These are phyloP conservation scores for Globisporangium spinosum DNA, from an alignment of 352 stramenopile genomes.

Conservation along the genomic window DNA sequence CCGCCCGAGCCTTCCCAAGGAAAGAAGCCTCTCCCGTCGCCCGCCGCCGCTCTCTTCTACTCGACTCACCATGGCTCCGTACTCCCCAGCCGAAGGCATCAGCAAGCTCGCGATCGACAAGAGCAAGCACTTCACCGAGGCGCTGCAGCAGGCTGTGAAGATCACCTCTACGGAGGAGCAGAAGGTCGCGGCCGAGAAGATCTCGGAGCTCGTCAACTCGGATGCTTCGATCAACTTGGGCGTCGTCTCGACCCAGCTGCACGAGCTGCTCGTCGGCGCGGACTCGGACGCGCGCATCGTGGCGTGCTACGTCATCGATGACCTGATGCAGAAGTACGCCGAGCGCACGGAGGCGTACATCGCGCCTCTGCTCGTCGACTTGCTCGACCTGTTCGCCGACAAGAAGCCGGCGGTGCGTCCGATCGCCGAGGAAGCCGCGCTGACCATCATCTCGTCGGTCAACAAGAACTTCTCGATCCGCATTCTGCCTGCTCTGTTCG, in stretches of 20 bases:
- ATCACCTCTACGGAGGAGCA: constrained; percentile 57
- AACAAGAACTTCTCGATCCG: constrained; percentile 88
- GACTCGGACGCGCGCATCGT: constrained; percentile 71
- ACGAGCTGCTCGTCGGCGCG: constrained; percentile 46
- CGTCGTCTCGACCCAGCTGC: constrained; percentile 67
- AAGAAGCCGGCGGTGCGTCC: constrained; percentile 77
- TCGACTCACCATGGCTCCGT: constrained; percentile 69
- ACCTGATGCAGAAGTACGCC: constrained; percentile 85
- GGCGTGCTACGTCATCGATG: constrained; percentile 69
- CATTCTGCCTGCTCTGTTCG: constrained; percentile 91
- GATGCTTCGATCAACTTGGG: constrained; percentile 73
- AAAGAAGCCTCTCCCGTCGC: constrained; percentile 1
- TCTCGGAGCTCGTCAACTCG: constrained; percentile 73
- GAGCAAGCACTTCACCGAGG: constrained; percentile 89
- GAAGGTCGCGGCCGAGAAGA: constrained; percentile 81
- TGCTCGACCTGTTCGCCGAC: constrained; percentile 82
- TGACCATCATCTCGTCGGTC: constrained; percentile 74
- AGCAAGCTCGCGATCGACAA: constrained; percentile 86
- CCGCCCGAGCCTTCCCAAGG: constrained; percentile 15
- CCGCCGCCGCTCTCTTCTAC: constrained; percentile 18
- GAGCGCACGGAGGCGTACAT: constrained; percentile 80
- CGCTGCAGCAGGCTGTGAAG: constrained; percentile 76
- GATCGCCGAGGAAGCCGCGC: constrained; percentile 65
- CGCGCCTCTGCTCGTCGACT: constrained; percentile 52
- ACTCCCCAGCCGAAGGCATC: constrained; percentile 76